Percentiles rank a stretch among this genome's conserved stretches.
Evolutionary conservation across 2,329 filamentous ascomycete genomes (phyloP).

Genomic region (Exophiala mesophila): DNA sequence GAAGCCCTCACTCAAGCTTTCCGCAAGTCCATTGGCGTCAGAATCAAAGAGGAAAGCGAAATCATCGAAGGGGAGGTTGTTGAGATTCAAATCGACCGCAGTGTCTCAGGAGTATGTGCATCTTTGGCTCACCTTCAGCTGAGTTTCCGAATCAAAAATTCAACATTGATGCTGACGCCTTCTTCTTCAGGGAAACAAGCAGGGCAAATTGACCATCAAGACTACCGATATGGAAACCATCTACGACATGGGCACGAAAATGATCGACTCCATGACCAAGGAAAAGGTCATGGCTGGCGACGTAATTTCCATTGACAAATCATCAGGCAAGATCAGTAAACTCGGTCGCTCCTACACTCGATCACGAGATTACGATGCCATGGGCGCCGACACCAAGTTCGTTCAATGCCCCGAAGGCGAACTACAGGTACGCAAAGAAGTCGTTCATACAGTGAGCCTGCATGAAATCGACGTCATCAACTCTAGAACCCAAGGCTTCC

Average conservation of each 20-base stretch:
- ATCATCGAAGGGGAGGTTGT: conserved; percentile 99
- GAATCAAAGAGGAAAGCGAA: conserved; percentile 98
- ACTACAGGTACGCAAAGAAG: conserved; percentile 93
- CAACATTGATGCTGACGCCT: conserved; percentile 19
- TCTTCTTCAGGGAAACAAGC: conserved; percentile 68
- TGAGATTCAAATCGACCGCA: conserved; percentile 96
- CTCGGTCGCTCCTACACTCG: conserved; percentile 90
- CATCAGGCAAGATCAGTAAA: conserved; percentile 96
- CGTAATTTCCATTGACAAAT: conserved; percentile 98
- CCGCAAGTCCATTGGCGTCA: conserved; percentile 93
- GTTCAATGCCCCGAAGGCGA: conserved; percentile 96
- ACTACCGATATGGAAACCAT: conserved; percentile 99
- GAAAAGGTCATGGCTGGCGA: conserved; percentile 98
- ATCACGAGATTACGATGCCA: conserved; percentile 96
- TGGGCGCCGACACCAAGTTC: conserved; percentile 98
- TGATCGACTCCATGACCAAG: conserved; percentile 99
- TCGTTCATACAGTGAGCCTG: conserved; percentile 91
- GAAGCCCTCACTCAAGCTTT: conserved; percentile 98
- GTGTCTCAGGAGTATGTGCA: conserved; percentile 71
- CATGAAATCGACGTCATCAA: conserved; percentile 99
- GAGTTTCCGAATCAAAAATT: background rate
- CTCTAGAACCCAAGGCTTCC: conserved; percentile 94
- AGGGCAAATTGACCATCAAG: conserved; percentile 98
- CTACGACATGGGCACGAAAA: conserved; percentile 98
- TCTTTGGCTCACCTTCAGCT: background rate